A percentile compares a stretch with the other conserved stretches of the same genome.
Evolutionary conservation across 306 rosid species (phyloP).

Genomic region (Cercis canadensis): DNA sequence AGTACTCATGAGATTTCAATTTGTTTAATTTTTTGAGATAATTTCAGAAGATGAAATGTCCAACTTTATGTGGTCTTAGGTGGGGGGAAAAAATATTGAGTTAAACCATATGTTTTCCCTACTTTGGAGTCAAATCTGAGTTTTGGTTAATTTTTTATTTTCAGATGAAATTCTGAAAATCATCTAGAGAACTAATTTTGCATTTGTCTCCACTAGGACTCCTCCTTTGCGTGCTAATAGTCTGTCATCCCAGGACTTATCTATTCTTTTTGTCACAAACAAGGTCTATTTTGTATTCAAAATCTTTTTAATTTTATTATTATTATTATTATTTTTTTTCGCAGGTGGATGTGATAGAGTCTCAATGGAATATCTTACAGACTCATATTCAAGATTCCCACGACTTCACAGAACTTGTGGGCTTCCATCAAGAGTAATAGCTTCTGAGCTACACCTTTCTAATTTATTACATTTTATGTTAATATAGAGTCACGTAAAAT

Average conservation of each 20-base stretch:
- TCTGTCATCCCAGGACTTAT: neutral
- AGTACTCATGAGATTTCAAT: too few species aligned
- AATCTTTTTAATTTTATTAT: neutral
- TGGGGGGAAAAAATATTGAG: too few species aligned
- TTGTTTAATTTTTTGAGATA: neutral
- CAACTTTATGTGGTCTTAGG: conserved; percentile 3
- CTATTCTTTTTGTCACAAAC: neutral
- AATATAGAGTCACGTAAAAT: neutral
- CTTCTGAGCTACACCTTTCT: conserved; percentile 33
- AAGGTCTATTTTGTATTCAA: conserved; percentile 18
- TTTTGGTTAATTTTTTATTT: neutral
- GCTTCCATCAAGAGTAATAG: conserved; percentile 85
- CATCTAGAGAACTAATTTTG: neutral
- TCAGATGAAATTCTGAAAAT: neutral
- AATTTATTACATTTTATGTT: conserved; percentile 13
- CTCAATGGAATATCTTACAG: conserved; percentile 95
- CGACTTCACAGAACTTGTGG: conserved; percentile 91
- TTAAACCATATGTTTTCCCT: neutral
- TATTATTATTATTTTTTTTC: conserved; percentile 21
- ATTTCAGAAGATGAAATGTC: neutral
- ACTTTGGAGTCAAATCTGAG: neutral
- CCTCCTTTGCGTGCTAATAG: neutral
- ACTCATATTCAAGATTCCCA: conserved; percentile 90
- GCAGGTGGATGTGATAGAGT: conserved; percentile 97
- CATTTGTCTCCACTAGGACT: neutral